These are phyloP conservation scores for Cucurbitaria berberidis DNA, from an alignment of 2,329 filamentous ascomycete species.

Conservation along the genomic window DNA sequence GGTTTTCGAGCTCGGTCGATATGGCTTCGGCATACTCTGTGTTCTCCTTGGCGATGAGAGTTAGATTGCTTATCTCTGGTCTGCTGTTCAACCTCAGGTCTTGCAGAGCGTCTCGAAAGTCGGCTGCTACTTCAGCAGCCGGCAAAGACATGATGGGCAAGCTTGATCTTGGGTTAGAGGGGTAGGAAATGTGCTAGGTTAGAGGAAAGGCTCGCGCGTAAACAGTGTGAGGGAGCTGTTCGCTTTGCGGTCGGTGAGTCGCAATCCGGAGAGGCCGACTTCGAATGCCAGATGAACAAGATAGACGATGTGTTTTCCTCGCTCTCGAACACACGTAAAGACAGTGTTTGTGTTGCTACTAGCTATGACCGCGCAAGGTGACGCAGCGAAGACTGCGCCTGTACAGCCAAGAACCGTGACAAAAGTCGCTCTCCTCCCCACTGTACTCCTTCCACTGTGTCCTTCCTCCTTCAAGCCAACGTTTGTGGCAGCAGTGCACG, in stretches of 20 bases:
- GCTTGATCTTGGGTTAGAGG: slow-evolving; percentile 19
- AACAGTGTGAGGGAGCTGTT: slow-evolving; percentile 26
- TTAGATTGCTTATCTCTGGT: slow-evolving; percentile 96
- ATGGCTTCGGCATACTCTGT: slow-evolving; percentile 95
- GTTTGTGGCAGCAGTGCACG: slow-evolving; percentile 24
- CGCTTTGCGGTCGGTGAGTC: slow-evolving; percentile 31
- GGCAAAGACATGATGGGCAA: slow-evolving; percentile 67
- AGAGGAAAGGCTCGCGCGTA: slow-evolving; percentile 30
- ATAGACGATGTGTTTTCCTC: slow-evolving; percentile 51
- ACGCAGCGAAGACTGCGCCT: slow-evolving; percentile 41
- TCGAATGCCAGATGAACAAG: slow-evolving; percentile 40
- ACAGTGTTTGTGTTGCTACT: slow-evolving; percentile 56
- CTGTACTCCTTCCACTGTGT: slow-evolving; percentile 39
- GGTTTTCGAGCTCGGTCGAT: slow-evolving; percentile 85
- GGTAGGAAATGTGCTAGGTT: slow-evolving; percentile 25
- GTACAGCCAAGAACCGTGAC: slow-evolving; percentile 42
- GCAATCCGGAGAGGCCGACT: slow-evolving; percentile 36
- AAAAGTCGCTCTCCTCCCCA: slow-evolving; percentile 42
- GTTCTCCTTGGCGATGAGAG: slow-evolving; percentile 95
- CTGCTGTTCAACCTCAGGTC: slow-evolving; percentile 90
- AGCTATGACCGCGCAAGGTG: slow-evolving; percentile 52
- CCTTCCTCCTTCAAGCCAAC: slow-evolving; percentile 38
- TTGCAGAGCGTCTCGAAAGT: slow-evolving; percentile 91
- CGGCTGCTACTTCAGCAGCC: slow-evolving; percentile 88
- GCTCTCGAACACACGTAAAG: slow-evolving; percentile 48